Evolutionary conservation across 2,329 filamentous ascomycete genomes (phyloP).

Genomic region (Colletotrichum melonis): DNA sequence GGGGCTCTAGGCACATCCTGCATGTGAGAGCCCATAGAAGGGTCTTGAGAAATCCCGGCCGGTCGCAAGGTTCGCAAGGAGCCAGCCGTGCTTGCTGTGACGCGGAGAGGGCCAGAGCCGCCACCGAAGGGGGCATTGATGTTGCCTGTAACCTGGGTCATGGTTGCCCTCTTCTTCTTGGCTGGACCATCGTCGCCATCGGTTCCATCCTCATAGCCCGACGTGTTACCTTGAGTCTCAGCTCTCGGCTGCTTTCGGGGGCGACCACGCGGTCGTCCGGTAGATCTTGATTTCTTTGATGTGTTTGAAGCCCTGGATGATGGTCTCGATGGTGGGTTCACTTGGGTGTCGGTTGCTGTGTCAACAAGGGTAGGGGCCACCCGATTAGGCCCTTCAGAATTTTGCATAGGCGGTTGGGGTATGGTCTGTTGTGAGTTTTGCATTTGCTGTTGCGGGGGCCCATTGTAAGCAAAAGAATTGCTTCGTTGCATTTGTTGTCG

Average conservation of each 20-base stretch:
- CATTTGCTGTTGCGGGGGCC: background rate
- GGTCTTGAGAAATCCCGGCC: conserved; percentile 63
- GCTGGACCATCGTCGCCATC: conserved; percentile 66
- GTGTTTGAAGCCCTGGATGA: conserved; percentile 69
- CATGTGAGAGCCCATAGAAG: conserved; percentile 61
- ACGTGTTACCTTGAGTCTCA: conserved; percentile 72
- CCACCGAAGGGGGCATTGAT: conserved; percentile 78
- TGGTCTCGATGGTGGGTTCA: conserved; percentile 64
- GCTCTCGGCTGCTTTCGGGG: conserved; percentile 63
- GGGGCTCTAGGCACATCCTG: conserved; percentile 82
- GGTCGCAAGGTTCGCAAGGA: conserved; percentile 89
- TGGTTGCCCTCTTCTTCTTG: conserved; percentile 82
- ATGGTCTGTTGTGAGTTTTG: conserved; percentile 25
- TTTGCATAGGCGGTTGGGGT: conserved; percentile 25
- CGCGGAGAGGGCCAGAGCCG: conserved; percentile 82
- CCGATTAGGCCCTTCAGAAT: conserved; percentile 45
- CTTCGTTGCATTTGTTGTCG: conserved; percentile 13
- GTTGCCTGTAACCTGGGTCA: conserved; percentile 78
- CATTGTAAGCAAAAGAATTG: conserved; percentile 27
- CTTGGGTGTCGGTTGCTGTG: conserved; percentile 42
- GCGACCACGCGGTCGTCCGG: conserved; percentile 66
- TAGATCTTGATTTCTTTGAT: conserved; percentile 53
- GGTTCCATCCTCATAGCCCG: conserved; percentile 76
- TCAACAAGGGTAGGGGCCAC: conserved; percentile 47
- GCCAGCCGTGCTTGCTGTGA: conserved; percentile 90